Base-by-base conservation (phyloP, 495 filamentous ascomycete species). In the Trichoderma orchidacearum region DNA sequence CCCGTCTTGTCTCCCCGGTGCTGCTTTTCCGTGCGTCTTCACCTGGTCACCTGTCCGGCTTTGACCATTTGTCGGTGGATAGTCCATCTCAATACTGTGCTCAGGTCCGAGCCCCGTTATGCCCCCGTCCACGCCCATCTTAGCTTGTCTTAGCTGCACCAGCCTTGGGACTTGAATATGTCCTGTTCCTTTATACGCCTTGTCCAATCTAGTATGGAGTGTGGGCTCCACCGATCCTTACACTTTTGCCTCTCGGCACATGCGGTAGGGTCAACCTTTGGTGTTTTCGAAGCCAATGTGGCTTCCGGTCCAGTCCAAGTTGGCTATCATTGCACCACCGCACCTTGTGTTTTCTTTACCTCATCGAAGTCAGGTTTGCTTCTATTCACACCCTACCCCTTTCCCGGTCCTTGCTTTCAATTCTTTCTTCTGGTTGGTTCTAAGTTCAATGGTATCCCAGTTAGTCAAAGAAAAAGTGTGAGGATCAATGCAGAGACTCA, bases 371-470 rank as follows among this genome's bases (percentile, higher is more conserved):
- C 12, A 17, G 3, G 18, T 23, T 48, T 27, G 18, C 9, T 48
- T 11, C 41, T 48, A 48, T 48, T 48, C 21, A 18, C 41, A 48
- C 41, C 41, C 41, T 48, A 48, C 41, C 41, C 21, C 7, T 7
- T 27, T 23, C 21, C n/a, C 15, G 18, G 27, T 23, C 41, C 27
- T 27, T 18, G 18, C 18, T 48, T 23, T 55, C 53, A 55, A 55
- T 55, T 35, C 53, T 23, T 21, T 25, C 7, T 55, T 55, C 53
- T 34, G 23, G 53, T 55, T 55, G 53, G 53, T 34, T 55, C 30
- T 18, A 29, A 5, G 12, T 11, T 27, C n/a, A 27, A 30, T 55
- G 53, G 53, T 23, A 48, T 8, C 41, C 41, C 11, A 23, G 21
- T 1, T 27, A 17, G 21, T 48, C 18, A 23, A 23, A 25, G 21